Percentiles rank a stretch among this genome's conserved stretches.
Evolutionary conservation across 495 filamentous ascomycete species (phyloP).

Genomic region (Podospora pseudopauciseta): DNA sequence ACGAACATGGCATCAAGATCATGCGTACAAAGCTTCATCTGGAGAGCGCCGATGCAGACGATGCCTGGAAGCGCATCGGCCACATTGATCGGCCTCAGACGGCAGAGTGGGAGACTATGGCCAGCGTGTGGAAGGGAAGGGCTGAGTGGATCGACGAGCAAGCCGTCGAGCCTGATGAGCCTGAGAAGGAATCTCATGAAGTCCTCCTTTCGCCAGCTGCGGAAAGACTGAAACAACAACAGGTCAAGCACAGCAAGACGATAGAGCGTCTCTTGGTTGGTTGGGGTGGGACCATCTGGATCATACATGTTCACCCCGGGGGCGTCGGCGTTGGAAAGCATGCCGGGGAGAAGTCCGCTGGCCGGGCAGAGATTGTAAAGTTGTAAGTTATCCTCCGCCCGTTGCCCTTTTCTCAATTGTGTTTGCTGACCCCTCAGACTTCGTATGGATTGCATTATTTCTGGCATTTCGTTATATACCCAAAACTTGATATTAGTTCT

Average conservation of each 20-base stretch:
- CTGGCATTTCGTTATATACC: slow-evolving; percentile 94
- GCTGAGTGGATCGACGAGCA: slow-evolving; percentile 89
- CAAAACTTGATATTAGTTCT: slow-evolving; percentile 85
- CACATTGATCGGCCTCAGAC: slow-evolving; percentile 81
- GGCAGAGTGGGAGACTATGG: slow-evolving; percentile 89
- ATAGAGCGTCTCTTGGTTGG: slow-evolving; percentile 84
- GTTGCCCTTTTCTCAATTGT: neutral
- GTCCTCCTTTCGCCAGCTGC: slow-evolving; percentile 42
- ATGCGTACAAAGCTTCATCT: slow-evolving; percentile 88
- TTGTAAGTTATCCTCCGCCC: slow-evolving; percentile 57
- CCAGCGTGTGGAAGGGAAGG: slow-evolving; percentile 84
- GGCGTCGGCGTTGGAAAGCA: slow-evolving; percentile 62
- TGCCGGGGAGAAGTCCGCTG: slow-evolving; percentile 66
- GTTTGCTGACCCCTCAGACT: slow-evolving; percentile 56
- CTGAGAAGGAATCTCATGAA: slow-evolving; percentile 37
- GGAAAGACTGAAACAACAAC: slow-evolving; percentile 43
- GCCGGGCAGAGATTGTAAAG: slow-evolving; percentile 82
- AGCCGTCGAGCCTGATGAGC: slow-evolving; percentile 57
- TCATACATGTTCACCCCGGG: slow-evolving; percentile 86
- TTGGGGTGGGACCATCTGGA: slow-evolving; percentile 95
- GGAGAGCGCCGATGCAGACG: slow-evolving; percentile 69
- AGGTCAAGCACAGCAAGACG: slow-evolving; percentile 40
- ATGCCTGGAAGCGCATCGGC: slow-evolving; percentile 92
- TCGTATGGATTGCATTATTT: slow-evolving; percentile 93
- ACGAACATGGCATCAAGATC: slow-evolving; percentile 94